Base-by-base conservation (phyloP, 2,329 filamentous ascomycete genomes). In the Dactylellina leptospora region DNA sequence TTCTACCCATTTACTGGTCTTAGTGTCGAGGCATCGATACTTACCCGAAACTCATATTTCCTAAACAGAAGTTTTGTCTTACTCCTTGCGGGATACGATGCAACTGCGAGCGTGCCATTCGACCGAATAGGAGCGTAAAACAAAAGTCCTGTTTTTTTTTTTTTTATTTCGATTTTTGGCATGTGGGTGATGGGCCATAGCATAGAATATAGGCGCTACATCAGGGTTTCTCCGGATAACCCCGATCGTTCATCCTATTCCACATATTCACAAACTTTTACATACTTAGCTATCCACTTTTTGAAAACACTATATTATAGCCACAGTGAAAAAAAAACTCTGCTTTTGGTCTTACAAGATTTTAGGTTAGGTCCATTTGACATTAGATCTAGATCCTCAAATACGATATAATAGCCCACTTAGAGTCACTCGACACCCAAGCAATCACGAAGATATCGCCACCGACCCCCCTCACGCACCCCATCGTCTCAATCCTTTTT, bases 111-210 rank as follows among this genome's bases (percentile, higher is more conserved):
- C n/a, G n/a, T n/a, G n/a, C 44, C 58, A 47, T 63, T 62, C 30
- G 50, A 53, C 42, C 66, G 58, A 71, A 44, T 36, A 27, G 66
- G 51, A 58, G 66, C 66, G 56, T 38, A 58, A 63, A 69, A 60
- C 55, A 48, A 61, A 53, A n/a, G 54, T 48, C 20, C 20, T 51
- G 13, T 18, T 58, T 51, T 53, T 30, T 45, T 36, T 16, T 23
- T 44, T 6, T 50, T 27, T 23, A 54, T 48, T 55, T 56, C 28
- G 23, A 8, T 27, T 53, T 55, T 48, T 54, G 54, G 18, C 54
- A 47, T 44, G 38, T 66, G 22, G 51, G 25, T 58, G 16, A 40
- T 20, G 60, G 27, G n/a, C 40, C 20, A 33, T 6, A 33, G 6
- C 13, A 6, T 13, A 33, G 16, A 22, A 18, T 22, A 4, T 23